Percentiles rank a stretch among this genome's conserved stretches.
These are phyloP conservation scores for Neurospora pannonica DNA, from an alignment of 495 filamentous ascomycete genomes.

Conservation along the genomic window DNA sequence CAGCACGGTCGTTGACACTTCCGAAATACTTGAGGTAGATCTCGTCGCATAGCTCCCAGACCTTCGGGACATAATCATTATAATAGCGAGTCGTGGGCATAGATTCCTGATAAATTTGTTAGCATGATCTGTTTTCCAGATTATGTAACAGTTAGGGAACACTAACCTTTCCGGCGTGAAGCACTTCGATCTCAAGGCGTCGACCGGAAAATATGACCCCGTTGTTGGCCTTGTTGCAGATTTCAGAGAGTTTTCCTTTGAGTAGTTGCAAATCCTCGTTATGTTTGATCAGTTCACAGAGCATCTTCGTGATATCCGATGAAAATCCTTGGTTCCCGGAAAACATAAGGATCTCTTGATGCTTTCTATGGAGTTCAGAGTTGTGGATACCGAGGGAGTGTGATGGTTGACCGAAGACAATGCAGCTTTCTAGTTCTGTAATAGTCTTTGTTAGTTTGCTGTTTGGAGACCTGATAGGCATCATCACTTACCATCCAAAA, in stretches of 20 bases:
- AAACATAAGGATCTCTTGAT: slow-evolving; percentile 17
- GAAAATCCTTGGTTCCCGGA: slow-evolving; percentile 17
- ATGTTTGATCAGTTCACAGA: slow-evolving; percentile 16
- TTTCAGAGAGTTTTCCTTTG: slow-evolving; percentile 11
- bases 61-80: slow-evolving; percentile 22
- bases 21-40: slow-evolving; percentile 23
- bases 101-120: slow-evolving; percentile 17
- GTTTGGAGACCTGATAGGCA: too few species aligned
- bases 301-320: slow-evolving; percentile 18
- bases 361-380: slow-evolving; percentile 26
- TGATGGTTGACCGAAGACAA: slow-evolving; percentile 19
- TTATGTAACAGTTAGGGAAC: too few species aligned
- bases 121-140: slow-evolving; percentile 5
- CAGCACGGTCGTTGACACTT: slow-evolving; percentile 16
- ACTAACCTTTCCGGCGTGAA: slow-evolving; percentile 35
- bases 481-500: slow-evolving; percentile 35
- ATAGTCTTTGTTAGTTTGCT: slow-evolving; percentile 6
- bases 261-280: slow-evolving; percentile 19
- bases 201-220: slow-evolving; percentile 28
- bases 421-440: slow-evolving; percentile 33
- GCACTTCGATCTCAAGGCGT: slow-evolving; percentile 35
- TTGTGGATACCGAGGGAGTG: slow-evolving; percentile 18
- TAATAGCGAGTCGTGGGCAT: slow-evolving; percentile 22
- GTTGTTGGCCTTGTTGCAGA: slow-evolving; percentile 19
- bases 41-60: slow-evolving; percentile 26